Evolutionary conservation across 2,329 filamentous ascomycete species (phyloP).

Genomic region (Fusarium piperis): DNA sequence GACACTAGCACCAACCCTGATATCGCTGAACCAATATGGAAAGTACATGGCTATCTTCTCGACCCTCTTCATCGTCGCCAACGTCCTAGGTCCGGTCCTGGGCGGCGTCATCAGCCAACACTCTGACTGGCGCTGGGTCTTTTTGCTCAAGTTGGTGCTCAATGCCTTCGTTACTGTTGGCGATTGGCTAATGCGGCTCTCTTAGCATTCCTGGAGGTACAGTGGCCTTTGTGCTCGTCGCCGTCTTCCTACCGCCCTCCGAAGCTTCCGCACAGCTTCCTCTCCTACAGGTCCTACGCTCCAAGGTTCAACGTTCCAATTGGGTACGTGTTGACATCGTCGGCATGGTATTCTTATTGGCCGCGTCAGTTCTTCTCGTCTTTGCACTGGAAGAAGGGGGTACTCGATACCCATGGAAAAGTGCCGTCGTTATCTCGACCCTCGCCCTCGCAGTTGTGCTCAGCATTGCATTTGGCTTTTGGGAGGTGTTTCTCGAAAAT

Average conservation of each 20-base stretch:
- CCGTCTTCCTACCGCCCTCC: not conserved
- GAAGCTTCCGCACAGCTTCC: not conserved
- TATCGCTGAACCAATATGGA: conserved; percentile 17
- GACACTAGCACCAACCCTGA: conserved; percentile 17
- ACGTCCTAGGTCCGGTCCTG: conserved; percentile 9
- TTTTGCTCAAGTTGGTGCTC: conserved; percentile 13
- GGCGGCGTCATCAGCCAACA: conserved; percentile 15
- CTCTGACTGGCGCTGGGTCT: conserved; percentile 15
- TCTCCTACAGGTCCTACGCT: not conserved
- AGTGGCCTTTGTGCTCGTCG: not conserved
- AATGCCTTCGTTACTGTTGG: not conserved
- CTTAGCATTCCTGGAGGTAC: not conserved
- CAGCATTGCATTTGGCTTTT: conserved; percentile 10
- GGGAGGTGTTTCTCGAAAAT: conserved; percentile 8
- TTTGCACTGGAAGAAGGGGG: conserved; percentile 58
- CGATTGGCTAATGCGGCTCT: not conserved
- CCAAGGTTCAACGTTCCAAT: not conserved
- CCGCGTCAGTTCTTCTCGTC: conserved; percentile 55
- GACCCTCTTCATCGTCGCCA: conserved; percentile 10
- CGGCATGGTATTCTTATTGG: conserved; percentile 48
- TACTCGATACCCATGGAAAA: conserved; percentile 53
- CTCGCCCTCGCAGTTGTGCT: conserved; percentile 8
- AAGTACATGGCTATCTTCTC: conserved; percentile 27
- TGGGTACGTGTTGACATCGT: conserved; percentile 25
- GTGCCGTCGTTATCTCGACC: conserved; percentile 48